Conservation (phyloP, 2,329 filamentous ascomycete species). For the Stylonectria norvegica region DNA sequence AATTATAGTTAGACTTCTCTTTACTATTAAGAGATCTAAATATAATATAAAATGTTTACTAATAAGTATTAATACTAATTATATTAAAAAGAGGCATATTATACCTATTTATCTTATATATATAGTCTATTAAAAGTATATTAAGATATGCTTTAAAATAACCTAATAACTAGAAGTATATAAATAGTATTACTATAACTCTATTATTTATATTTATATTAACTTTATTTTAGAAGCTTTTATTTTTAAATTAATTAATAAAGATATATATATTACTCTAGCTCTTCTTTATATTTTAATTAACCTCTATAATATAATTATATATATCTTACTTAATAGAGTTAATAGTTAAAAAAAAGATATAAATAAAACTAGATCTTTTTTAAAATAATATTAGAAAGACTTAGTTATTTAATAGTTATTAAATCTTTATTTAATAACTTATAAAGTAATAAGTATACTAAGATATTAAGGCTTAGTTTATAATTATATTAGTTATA, state of each 20-base stretch:
- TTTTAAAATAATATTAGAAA: neutral
- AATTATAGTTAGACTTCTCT: no score
- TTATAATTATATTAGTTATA: neutral
- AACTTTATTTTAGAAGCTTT: conserved; percentile 20
- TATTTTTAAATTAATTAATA: conserved; percentile 9
- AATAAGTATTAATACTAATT: conserved; percentile 17
- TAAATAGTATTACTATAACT: conserved; percentile 21
- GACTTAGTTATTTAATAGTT: neutral
- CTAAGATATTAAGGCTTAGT: neutral
- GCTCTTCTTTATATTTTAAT: neutral
- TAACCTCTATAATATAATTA: neutral
- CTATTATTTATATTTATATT: conserved; percentile 11
- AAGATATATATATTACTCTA: neutral
- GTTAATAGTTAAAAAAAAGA: neutral
- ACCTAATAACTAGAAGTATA: conserved; percentile 17
- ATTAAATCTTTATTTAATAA: neutral
- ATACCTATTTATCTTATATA: conserved; percentile 25
- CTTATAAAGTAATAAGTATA: neutral
- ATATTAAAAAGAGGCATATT: conserved; percentile 23
- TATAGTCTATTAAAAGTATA: conserved; percentile 20
- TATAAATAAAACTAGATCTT: neutral
- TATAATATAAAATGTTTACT: conserved; percentile 20
- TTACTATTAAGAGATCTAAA: neutral
- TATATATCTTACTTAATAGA: neutral
- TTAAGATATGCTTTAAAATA: conserved; percentile 20